Evolutionary conservation across 345 rosid species (phyloP), one percentile per base, ranked within the genome.

Genomic region (Diplotaxis tenuifolia): DNA sequence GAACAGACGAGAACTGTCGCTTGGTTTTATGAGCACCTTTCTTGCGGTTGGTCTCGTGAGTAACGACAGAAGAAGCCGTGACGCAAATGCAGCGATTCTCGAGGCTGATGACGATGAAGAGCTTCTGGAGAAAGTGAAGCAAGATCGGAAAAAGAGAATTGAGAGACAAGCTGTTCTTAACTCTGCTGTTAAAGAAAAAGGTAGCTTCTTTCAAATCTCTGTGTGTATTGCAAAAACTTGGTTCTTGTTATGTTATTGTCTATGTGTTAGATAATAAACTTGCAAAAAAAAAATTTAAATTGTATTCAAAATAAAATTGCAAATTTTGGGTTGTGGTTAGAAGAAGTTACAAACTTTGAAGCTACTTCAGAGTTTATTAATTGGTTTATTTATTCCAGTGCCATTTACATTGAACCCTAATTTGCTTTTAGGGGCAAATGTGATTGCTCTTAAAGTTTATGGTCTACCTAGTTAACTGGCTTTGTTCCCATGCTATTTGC

Each of bases 61-160:
- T 61, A 75, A 75, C 22, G 73, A 75, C 54, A 74, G 73, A 23
- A 62, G 68, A 67, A 69, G 58, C 34, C 47, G 45, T 5, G 73
- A 68, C n/a, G 87, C 88, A 29, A 82, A 82, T 85, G 97, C 97
- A 36, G 92, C 96, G 56, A 83, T 95, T 23, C 83, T 95, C 9
- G 97, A 95, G 77, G 96, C 99, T 18, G 97, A 95, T 67, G 99
- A 95, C 36, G 96, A 89, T 79, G 84, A 72, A 38, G 98, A 94
- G 82, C 89, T 94, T 6, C 14, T 94, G 79, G 97, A 94, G 82
- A 94, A 76, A 74, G 97, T 91, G 56, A 89, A 94, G 81, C 79
- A 21, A 78, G 98, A 94, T 75, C 85, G 96, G 71, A 83, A 87
- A 75, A 91, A 83, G 90, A 87, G 98, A 81, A 83, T 94, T 57